Base-by-base conservation (phyloP, 352 stramenopile species). In the Plasmopara halstedii region DNA sequence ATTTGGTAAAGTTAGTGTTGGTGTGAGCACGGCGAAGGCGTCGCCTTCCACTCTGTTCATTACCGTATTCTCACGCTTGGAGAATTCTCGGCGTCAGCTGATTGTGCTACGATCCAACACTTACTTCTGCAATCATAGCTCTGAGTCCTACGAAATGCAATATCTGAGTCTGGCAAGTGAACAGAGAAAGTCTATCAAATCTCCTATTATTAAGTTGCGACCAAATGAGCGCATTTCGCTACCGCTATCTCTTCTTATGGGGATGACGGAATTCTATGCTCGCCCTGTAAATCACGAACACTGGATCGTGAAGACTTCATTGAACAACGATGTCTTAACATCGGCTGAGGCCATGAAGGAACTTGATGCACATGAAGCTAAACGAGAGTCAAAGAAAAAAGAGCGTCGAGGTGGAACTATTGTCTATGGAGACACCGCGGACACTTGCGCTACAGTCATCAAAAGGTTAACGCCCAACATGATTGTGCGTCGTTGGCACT, bases 71-170 rank as follows among this genome's bases (percentile, higher is more conserved):
- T 88, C 70, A 22, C 73, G 79, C 1, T 47, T 94, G 21, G 82
- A 94, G 53, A 71, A 88, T 44, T 68, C 73, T 14, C 50, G 42
- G 10, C 70, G 73, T 23, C 74, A 85, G 25, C 63, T 73, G 0
- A 67, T 94, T 22, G 69, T 83, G 34, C 62, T 94, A 22, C 78
- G 85, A 59, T 89, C 82, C 20, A 91, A 88, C 43, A 55, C 86
- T 31, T 88, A 73, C 45, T 74, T 94, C 29, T 82, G 68, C 53
- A 94, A 94, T 57, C 71, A 83, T 44, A 91, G 75, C 37, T 76
- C 72, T 3, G 60, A 88, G 31, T 62, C 60, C 20, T 88, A 88
- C 45, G 67, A 88, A 20, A 57, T 91, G 22, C 85, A 85, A 50
- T 91, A 88, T 23, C 34, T 91, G 43, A 66, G 56, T 27, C 57